A percentile compares a stretch with the other conserved stretches of the same genome.
Conservation (phyloP, 768 basidiomycete genomes). For the Dacryopinax primogenitus region DNA sequence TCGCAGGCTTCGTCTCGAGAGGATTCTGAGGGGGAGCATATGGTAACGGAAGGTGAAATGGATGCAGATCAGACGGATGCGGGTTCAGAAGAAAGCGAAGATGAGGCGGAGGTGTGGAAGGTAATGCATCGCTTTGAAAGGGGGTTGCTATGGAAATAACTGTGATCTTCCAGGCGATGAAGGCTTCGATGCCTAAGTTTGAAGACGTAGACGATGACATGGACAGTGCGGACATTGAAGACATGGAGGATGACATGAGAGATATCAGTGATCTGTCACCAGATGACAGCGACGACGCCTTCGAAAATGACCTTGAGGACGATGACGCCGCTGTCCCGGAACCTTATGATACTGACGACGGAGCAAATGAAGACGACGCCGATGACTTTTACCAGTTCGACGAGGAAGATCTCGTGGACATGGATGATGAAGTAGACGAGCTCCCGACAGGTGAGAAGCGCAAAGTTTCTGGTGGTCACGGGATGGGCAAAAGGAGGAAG, state of each 20-base stretch:
- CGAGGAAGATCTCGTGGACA: conserved; percentile 21
- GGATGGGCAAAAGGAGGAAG: conserved; percentile 50
- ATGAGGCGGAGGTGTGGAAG: conserved; percentile 80
- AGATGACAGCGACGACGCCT: conserved; percentile 33
- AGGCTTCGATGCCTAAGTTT: conserved; percentile 81
- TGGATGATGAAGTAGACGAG: conserved; percentile 20
- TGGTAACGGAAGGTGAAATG: conserved; percentile 23
- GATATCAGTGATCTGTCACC: conserved; percentile 37
- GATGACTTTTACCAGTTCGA: conserved; percentile 37
- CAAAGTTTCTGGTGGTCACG: conserved; percentile 20
- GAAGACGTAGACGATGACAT: conserved; percentile 35
- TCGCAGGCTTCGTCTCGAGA: conserved; percentile 17
- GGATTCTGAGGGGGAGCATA: conserved; percentile 31
- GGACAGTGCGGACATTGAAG: conserved; percentile 22
- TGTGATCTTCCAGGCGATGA: conserved; percentile 57
- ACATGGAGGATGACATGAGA: conserved; percentile 27
- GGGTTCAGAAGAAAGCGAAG: conserved; percentile 25
- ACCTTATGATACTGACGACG: conserved; percentile 26
- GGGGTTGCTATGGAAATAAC: conserved; percentile 9
- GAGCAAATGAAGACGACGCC: conserved; percentile 20
- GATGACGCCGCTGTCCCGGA: conserved; percentile 33
- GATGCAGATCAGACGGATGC: conserved; percentile 23
- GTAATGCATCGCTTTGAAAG: conserved; percentile 31
- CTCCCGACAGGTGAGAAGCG: conserved; percentile 4
- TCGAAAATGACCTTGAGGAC: conserved; percentile 23